Conservation (phyloP, 371 early-diverging fungal species). For the Rhizopus stolonifer region DNA sequence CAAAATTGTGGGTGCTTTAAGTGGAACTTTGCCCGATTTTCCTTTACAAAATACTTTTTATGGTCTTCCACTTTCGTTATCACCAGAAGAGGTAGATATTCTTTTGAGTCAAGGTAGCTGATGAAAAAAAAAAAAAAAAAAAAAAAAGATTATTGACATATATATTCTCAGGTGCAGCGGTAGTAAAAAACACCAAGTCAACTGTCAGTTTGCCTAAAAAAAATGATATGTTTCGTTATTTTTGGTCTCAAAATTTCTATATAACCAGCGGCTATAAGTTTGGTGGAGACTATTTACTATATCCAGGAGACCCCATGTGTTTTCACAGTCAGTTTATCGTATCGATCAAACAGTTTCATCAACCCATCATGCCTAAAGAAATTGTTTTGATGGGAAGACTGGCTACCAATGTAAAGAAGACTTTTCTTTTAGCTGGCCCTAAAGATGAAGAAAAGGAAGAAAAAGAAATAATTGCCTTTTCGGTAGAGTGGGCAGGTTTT, state of each 20-base stretch:
- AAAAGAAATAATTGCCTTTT: constrained; percentile 22
- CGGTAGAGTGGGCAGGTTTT: constrained; percentile 52
- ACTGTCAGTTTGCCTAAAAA: constrained; percentile 20
- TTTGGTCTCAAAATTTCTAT: constrained; percentile 55
- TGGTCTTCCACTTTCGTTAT: constrained; percentile 50
- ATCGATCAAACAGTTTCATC: constrained; percentile 9
- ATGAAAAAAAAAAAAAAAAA: no score
- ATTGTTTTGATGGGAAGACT: constrained; percentile 50
- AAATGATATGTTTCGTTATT: constrained; percentile 36
- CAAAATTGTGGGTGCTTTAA: constrained; percentile 55
- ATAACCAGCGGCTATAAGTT: constrained; percentile 61
- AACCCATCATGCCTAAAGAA: constrained; percentile 29
- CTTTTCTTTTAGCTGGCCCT: constrained; percentile 37
- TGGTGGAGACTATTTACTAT: constrained; percentile 66
- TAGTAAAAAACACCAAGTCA: constrained; percentile 16
- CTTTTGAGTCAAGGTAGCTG: constrained; percentile 18
- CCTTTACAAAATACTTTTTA: constrained; percentile 58
- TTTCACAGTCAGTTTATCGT: constrained; percentile 59
- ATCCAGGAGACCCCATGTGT: constrained; percentile 55
- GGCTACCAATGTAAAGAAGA: constrained; percentile 57
- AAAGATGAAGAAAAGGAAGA: constrained; percentile 4
- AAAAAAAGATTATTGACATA: no score
- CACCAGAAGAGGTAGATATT: constrained; percentile 55
- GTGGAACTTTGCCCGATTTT: constrained; percentile 52
- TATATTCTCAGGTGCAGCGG: not conserved